Evolutionary conservation across 2,329 filamentous ascomycete species (phyloP).

Genomic region (Aureobasidium mangrovei): DNA sequence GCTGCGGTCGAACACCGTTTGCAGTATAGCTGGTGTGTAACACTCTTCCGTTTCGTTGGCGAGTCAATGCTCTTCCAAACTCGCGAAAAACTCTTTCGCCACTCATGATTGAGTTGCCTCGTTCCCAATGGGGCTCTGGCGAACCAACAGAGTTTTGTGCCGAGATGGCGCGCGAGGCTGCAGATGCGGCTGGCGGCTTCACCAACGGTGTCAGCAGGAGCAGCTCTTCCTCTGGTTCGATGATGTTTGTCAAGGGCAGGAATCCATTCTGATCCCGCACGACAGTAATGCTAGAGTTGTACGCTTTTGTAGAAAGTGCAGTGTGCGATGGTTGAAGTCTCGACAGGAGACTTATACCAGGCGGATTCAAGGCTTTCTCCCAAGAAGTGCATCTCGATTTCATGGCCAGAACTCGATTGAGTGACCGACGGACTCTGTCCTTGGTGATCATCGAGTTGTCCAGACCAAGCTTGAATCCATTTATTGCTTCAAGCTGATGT

Average conservation of each 20-base stretch:
- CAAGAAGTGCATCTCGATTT: conserved; percentile 84
- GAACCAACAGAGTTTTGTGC: conserved; percentile 51
- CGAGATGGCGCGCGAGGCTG: conserved; percentile 63
- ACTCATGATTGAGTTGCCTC: conserved; percentile 64
- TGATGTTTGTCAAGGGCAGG: conserved; percentile 69
- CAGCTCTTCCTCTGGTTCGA: conserved; percentile 81
- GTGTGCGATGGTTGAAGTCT: conserved; percentile 76
- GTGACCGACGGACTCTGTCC: conserved; percentile 68
- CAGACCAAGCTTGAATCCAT: conserved; percentile 77
- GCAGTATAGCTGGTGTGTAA: conserved; percentile 93
- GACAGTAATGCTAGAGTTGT: conserved; percentile 87
- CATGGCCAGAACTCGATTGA: conserved; percentile 67
- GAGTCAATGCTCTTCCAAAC: conserved; percentile 76
- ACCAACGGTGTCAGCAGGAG: conserved; percentile 80
- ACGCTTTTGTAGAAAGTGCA: conserved; percentile 71
- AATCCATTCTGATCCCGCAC: conserved; percentile 81
- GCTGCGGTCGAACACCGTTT: conserved; percentile 82
- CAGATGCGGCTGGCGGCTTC: conserved; percentile 84
- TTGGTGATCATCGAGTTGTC: conserved; percentile 84
- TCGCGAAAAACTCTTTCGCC: conserved; percentile 90
- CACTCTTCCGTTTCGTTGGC: conserved; percentile 75
- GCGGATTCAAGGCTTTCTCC: conserved; percentile 82
- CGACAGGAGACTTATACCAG: conserved; percentile 66
- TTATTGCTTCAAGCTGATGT: conserved; percentile 84
- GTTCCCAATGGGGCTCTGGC: conserved; percentile 49